Conservation (phyloP, 352 stramenopile species). For the Pythium insidiosum region DNA sequence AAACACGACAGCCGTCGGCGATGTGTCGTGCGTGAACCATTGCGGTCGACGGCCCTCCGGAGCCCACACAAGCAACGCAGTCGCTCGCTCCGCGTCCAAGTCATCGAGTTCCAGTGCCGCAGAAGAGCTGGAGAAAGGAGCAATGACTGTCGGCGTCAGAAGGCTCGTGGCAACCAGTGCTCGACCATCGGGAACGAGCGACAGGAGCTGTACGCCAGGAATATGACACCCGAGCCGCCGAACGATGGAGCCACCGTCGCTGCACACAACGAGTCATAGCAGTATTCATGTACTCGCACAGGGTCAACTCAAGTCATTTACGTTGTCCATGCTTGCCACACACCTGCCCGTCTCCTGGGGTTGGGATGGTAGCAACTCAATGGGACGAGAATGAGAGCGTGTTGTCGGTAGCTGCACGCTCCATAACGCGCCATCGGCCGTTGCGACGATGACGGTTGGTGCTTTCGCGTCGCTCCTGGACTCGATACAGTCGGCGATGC, state of each 20-base stretch:
- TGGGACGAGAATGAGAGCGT: background rate
- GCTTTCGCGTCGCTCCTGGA: too few relatives aligned
- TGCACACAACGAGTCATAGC: too few relatives aligned
- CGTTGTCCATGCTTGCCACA: too few relatives aligned
- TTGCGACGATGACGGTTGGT: slow-evolving; percentile 7
- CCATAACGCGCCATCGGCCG: background rate
- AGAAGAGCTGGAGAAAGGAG: too few relatives aligned
- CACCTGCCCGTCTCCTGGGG: too few relatives aligned
- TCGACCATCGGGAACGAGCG: slow-evolving; percentile 6
- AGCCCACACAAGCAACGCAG: slow-evolving; percentile 19
- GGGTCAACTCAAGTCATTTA: too few relatives aligned
- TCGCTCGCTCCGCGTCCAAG: slow-evolving; percentile 64
- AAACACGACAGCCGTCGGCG: slow-evolving; percentile 24
- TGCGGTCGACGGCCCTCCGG: background rate
- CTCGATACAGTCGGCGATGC: slow-evolving; percentile 25
- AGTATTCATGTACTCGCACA: too few relatives aligned
- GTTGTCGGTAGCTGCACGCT: slow-evolving; percentile 3
- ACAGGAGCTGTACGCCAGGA: slow-evolving; percentile 28
- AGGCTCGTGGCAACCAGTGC: slow-evolving; percentile 32
- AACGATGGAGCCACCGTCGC: too few relatives aligned
- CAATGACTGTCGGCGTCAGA: slow-evolving; percentile 45
- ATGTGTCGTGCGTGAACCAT: slow-evolving; percentile 6
- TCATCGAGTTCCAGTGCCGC: slow-evolving; percentile 41
- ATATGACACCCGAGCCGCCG: slow-evolving; percentile 16
- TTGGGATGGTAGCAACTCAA: background rate